A percentile compares a stretch with the other conserved stretches of the same genome.
phyloP scores from a whole-genome alignment of 495 filamentous ascomycete species.

The Tuber calosporum region DNA sequence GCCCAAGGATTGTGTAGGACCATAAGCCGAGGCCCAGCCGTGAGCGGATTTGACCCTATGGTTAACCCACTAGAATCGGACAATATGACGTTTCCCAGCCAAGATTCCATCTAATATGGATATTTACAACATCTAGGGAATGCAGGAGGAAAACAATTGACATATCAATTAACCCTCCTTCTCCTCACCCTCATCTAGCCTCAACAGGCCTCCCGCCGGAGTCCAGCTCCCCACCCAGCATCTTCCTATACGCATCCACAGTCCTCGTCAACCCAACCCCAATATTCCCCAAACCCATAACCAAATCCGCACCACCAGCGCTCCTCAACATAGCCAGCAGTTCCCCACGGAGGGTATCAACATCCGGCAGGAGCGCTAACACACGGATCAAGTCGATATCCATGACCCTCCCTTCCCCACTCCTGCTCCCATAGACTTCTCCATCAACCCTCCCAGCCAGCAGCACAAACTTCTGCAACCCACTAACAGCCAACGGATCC shows the following conservation, averaged over 20 bases:
- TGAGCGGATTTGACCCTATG: not conserved
- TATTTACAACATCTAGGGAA: not conserved
- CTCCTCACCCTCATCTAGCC: not conserved
- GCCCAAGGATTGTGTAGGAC: not conserved
- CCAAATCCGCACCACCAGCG: slow-evolving; percentile 37
- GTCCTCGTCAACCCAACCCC: slow-evolving; percentile 32
- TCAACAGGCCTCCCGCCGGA: not conserved
- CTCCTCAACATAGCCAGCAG: slow-evolving; percentile 48
- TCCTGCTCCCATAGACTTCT: slow-evolving; percentile 31
- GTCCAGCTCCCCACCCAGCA: slow-evolving; percentile 26
- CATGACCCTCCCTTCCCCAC: slow-evolving; percentile 63
- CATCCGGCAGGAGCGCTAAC: slow-evolving; percentile 76
- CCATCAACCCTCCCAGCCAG: slow-evolving; percentile 70
- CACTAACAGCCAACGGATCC: slow-evolving; percentile 66
- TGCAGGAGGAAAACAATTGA: not conserved
- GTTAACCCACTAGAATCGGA: not conserved
- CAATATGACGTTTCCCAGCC: not conserved
- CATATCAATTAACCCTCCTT: slow-evolving; percentile 10
- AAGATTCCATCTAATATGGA: not conserved
- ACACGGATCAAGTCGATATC: slow-evolving; percentile 72
- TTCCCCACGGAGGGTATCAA: slow-evolving; percentile 75
- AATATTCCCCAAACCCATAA: slow-evolving; percentile 30
- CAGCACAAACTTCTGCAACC: slow-evolving; percentile 76
- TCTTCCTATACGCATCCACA: slow-evolving; percentile 38
- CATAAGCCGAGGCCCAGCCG: not conserved